A percentile compares a stretch with the other conserved stretches of the same genome.
Conservation (phyloP, 768 basidiomycete species). For the Phallus indusiatus region DNA sequence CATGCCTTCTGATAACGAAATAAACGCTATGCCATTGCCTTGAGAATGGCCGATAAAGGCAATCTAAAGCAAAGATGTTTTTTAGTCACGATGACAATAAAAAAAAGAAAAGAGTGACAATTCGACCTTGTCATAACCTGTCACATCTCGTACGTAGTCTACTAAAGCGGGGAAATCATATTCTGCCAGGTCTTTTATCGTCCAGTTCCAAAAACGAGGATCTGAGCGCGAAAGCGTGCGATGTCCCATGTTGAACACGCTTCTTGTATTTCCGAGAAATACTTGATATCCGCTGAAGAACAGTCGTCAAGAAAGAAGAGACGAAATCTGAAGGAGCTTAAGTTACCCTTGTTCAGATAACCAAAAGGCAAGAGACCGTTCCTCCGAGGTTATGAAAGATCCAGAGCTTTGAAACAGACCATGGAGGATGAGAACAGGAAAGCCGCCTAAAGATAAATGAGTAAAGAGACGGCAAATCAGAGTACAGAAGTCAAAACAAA, state of each 20-base stretch:
- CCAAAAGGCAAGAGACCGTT: conserved; percentile 40
- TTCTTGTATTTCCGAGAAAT: conserved; percentile 31
- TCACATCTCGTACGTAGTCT: conserved; percentile 32
- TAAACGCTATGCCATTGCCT: conserved; percentile 38
- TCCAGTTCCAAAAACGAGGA: conserved; percentile 43
- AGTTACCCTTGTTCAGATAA: conserved; percentile 30
- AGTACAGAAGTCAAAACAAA: neutral
- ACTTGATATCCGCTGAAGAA: conserved; percentile 30
- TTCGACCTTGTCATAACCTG: conserved; percentile 32
- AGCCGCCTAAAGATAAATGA: conserved; percentile 21
- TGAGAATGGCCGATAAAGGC: conserved; percentile 43
- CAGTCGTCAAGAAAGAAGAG: neutral
- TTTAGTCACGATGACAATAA: neutral
- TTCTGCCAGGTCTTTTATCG: conserved; percentile 37
- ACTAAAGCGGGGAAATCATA: conserved; percentile 40
- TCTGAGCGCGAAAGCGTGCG: conserved; percentile 27
- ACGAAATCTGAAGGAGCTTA: neutral
- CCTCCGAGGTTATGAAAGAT: conserved; percentile 39
- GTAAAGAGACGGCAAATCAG: neutral
- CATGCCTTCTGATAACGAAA: conserved; percentile 37
- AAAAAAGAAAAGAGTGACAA: neutral
- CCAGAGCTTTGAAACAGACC: conserved; percentile 40
- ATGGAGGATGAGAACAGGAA: conserved; percentile 36
- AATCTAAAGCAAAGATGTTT: conserved; percentile 19
- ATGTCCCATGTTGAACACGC: conserved; percentile 41